Evolutionary conservation across 2,329 filamentous ascomycete species (phyloP).

Genomic region (Xylaria sp.): DNA sequence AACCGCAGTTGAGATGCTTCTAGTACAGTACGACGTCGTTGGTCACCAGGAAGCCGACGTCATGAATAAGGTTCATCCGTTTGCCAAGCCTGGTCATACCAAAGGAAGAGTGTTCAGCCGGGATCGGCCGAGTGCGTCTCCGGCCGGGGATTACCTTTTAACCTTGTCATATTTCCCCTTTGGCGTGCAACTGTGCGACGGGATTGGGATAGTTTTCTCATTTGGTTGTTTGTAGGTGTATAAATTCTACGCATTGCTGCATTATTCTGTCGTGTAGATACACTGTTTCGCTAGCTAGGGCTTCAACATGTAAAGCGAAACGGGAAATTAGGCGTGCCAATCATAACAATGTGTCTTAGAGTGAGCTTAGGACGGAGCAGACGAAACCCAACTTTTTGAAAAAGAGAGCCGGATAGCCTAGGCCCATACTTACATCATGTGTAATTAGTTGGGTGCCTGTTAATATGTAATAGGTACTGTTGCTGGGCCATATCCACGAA

Average conservation of each 20-base stretch:
- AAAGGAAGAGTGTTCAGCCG: conserved; percentile 35
- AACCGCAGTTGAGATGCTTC: conserved; percentile 22
- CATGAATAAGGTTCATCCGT: conserved; percentile 34
- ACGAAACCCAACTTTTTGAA: conserved; percentile 20
- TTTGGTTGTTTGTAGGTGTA: conserved; percentile 9
- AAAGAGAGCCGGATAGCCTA: conserved; percentile 1
- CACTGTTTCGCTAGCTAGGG: background rate
- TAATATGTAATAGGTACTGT: background rate
- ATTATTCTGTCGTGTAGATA: background rate
- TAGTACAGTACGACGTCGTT: conserved; percentile 1
- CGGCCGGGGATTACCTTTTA: conserved; percentile 5
- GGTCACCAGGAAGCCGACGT: conserved; percentile 17
- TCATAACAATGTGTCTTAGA: conserved; percentile 7
- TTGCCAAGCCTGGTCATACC: conserved; percentile 8
- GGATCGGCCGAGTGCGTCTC: conserved; percentile 19
- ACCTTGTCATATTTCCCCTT: conserved; percentile 14
- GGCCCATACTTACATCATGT: background rate
- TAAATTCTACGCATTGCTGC: conserved; percentile 9
- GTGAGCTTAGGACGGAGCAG: conserved; percentile 1
- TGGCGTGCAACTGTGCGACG: conserved; percentile 15
- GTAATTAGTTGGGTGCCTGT: conserved; percentile 11
- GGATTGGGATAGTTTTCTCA: background rate
- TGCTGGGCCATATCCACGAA: background rate
- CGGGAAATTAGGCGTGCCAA: conserved; percentile 18
- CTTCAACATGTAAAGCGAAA: conserved; percentile 1